Conservation (phyloP, 192 early-diverging fungal species). For the Coemansia asiatica region DNA sequence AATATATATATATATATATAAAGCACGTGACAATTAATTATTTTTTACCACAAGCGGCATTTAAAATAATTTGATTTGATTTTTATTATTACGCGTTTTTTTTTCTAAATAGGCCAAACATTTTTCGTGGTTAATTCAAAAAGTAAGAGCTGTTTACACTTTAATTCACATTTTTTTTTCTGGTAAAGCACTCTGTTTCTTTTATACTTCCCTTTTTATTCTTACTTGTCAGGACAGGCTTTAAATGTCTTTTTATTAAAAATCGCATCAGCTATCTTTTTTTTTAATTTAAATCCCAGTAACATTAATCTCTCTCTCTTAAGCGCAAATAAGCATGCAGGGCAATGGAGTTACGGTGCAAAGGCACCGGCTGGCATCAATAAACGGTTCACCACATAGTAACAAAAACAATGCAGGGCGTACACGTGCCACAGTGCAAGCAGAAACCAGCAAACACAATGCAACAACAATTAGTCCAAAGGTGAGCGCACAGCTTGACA, state of each 20-base stretch:
- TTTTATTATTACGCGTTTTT: not conserved
- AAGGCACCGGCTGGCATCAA: constrained; percentile 28
- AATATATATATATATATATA: no score
- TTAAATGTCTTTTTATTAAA: not conserved
- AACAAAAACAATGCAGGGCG: not conserved
- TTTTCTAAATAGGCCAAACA: no score
- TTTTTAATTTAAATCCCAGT: not conserved
- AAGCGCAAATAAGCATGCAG: no score
- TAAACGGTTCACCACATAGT: constrained; percentile 17
- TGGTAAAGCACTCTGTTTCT: no score
- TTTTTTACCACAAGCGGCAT: no score
- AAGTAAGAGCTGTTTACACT: no score
- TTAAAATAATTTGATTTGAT: not conserved
- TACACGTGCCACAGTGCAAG: not conserved
- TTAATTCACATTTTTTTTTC: no score
- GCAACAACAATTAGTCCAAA: not conserved
- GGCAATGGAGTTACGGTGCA: not conserved
- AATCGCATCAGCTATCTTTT: not conserved
- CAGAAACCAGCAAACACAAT: constrained; percentile 9
- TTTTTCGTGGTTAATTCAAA: no score
- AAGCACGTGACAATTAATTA: no score
- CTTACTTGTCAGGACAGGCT: no score
- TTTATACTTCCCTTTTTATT: no score
- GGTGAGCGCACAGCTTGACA: not conserved
- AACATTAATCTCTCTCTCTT: no score